These are phyloP conservation scores for Tulasnella sp. DNA, from an alignment of 768 basidiomycete genomes.

Conservation along the genomic window DNA sequence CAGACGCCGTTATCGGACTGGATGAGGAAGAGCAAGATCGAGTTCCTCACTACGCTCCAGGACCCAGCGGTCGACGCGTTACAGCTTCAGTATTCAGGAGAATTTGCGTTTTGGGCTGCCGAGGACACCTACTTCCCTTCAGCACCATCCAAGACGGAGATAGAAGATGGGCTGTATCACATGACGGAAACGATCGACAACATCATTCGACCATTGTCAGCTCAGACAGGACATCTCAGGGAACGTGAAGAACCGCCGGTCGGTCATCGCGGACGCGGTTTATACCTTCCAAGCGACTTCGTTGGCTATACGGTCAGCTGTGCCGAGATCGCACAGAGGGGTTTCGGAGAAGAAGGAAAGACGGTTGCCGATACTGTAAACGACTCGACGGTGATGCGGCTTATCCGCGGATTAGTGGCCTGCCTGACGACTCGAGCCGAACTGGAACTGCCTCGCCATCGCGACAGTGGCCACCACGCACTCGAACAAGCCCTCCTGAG, in stretches of 20 bases:
- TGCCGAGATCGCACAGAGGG: slow-evolving; percentile 73
- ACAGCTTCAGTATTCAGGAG: slow-evolving; percentile 74
- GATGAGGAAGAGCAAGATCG: slow-evolving; percentile 82
- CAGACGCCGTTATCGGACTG: slow-evolving; percentile 61
- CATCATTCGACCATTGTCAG: slow-evolving; percentile 65
- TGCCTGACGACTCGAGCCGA: slow-evolving; percentile 55
- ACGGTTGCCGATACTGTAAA: slow-evolving; percentile 64
- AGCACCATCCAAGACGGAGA: slow-evolving; percentile 27
- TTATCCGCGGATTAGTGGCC: slow-evolving; percentile 65
- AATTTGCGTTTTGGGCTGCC: slow-evolving; percentile 81
- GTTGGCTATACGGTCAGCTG: slow-evolving; percentile 77
- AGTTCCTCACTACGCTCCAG: slow-evolving; percentile 73
- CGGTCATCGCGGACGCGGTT: slow-evolving; percentile 66
- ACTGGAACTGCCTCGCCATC: slow-evolving; percentile 55
- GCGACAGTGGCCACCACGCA: slow-evolving; percentile 65
- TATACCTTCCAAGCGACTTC: slow-evolving; percentile 87
- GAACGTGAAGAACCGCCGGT: slow-evolving; percentile 61
- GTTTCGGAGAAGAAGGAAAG: slow-evolving; percentile 36
- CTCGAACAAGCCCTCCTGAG: slow-evolving; percentile 82
- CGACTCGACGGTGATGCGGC: slow-evolving; percentile 54
- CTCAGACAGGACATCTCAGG: slow-evolving; percentile 73
- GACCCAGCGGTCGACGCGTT: slow-evolving; percentile 59
- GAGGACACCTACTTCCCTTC: slow-evolving; percentile 62
- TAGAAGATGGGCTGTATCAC: slow-evolving; percentile 40
- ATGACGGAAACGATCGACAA: slow-evolving; percentile 84